Evolutionary conservation across 352 stramenopile species (phyloP), one percentile per base, ranked within the genome.

Genomic region (Phytophthora quininea): DNA sequence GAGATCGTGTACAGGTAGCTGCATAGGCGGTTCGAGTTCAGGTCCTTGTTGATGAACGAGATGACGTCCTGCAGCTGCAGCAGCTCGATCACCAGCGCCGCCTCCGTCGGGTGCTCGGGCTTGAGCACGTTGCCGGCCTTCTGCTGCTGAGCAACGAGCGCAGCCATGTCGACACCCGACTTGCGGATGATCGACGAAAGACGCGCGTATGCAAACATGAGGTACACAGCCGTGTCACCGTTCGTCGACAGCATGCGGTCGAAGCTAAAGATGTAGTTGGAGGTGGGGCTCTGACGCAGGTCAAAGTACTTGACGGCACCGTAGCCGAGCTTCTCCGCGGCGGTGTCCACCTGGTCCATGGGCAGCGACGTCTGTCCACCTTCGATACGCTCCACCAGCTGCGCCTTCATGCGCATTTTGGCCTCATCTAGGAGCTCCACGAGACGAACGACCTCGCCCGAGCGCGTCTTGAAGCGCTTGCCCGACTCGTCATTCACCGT

Each of bases 241-340:
- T 98, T 98, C 4, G 96, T 99, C 73, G 98, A 97, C 38, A 99
- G 90, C 98, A 99, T 99, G 64, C 93, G 88, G 86, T 99, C 98
- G 73, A 99, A 99, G 64, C 90, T 98, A 77, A 99, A 99, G 55
- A 97, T 91, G 85, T 99, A 99, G 75, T 99, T 98, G 59, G 95
- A 98, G 42, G 95, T 97, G 12, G 97, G 97, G 71, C 98, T 98
- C 72, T 99, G 93, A 57, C 96, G 93, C 61, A 99, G 84, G 78
- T 99, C 98, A 80, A 99, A 99, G 86, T 99, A 99, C 88, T 99
- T 99, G 58, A 99, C 97, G 12, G 97, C 98, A 54, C 97, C 97
- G 74, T 99, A 99, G 55, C 98, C 98, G 62, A 99, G 94, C 58
- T 96, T 95, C 64, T 97, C 91, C 8, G 98, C 97, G 4, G 97